These are phyloP conservation scores for Fusarium devonianum DNA, from an alignment of 2,329 filamentous ascomycete species.

Conservation along the genomic window DNA sequence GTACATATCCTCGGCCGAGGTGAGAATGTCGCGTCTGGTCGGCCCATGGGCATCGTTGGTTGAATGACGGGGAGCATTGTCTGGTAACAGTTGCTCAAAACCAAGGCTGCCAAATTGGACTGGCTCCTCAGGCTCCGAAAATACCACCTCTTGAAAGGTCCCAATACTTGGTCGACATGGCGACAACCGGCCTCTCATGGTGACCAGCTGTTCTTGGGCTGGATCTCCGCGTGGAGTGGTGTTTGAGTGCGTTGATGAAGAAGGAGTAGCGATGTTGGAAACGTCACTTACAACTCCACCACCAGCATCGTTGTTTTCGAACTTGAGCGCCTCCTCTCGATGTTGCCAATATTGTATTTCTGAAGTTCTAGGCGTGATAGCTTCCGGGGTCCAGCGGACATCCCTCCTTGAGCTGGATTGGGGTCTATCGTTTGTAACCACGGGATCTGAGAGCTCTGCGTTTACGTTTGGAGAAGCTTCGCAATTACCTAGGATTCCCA, in stretches of 20 bases:
- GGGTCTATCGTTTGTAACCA: conserved; percentile 1
- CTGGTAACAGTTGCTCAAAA: conserved; percentile 8
- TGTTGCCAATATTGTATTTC: neutral
- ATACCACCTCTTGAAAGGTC: conserved; percentile 50
- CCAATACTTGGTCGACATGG: conserved; percentile 45
- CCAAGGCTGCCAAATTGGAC: conserved; percentile 6
- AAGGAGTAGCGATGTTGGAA: conserved; percentile 37
- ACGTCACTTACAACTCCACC: conserved; percentile 27
- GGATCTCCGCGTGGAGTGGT: conserved; percentile 20
- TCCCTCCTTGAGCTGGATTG: conserved; percentile 1
- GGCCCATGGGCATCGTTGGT: conserved; percentile 1
- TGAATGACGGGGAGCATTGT: conserved; percentile 4
- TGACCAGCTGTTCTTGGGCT: conserved; percentile 21
- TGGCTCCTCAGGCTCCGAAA: conserved; percentile 43
- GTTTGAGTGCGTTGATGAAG: conserved; percentile 32
- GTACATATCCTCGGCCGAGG: conserved; percentile 78
- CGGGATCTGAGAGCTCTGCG: neutral
- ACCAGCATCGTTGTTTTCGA: conserved; percentile 7
- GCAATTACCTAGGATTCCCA: neutral
- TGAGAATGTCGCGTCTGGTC: conserved; percentile 67
- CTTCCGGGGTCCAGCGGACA: conserved; percentile 2
- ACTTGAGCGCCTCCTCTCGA: neutral
- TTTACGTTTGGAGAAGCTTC: neutral
- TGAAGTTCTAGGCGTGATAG: conserved; percentile 2
- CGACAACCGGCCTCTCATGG: conserved; percentile 17